Evolutionary conservation across 306 rosid genomes (phyloP), one percentile per base, ranked within the genome.

Genomic region (Prunus dulcis): DNA sequence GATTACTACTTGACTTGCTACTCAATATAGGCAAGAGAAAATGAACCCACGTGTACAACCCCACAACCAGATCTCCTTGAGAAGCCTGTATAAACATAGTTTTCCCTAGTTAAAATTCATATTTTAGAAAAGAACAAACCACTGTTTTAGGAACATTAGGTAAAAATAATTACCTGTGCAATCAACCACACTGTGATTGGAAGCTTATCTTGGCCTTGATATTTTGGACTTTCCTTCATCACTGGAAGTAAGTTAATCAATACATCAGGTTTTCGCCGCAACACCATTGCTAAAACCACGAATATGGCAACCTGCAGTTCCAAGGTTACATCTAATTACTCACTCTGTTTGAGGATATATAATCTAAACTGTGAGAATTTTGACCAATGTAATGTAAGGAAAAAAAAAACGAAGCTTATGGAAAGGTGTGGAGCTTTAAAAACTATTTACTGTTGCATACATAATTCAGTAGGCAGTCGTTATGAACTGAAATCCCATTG

Each of bases 121-220:
- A 6, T 19, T 9, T 9, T 28, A 52, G 10, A 15, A 38, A 25
- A 23, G 12, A 30, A 9, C 0, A 1, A 17, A 23, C 4, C 60
- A 18, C 0, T 6, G 12, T 23, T 27, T 12, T 19, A 63, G 11
- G 19, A 69, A 69, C 22, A 50, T 41, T 56, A 64, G 23, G 9
- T 51, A 7, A 67, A 62, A 4, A 5, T 10, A n/a, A 53, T 81
- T 72, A 94, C 98, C 91, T 94, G 98, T 78, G 87, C 75, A 69
- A 85, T 72, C 88, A 90, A 83, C 97, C 98, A 91, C 38, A 82
- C 85, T 75, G 73, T 84, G 73, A 91, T 83, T 67, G 91, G 82
- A 82, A 94, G 94, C 84, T 88, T 91, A 83, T 93, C 98, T 74
- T 88, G 97, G 72, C 96, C 98, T 87, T 89, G 95, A 84, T 91